phyloP scores from a whole-genome alignment of 306 rosid genomes.

The Prosopis cineraria region DNA sequence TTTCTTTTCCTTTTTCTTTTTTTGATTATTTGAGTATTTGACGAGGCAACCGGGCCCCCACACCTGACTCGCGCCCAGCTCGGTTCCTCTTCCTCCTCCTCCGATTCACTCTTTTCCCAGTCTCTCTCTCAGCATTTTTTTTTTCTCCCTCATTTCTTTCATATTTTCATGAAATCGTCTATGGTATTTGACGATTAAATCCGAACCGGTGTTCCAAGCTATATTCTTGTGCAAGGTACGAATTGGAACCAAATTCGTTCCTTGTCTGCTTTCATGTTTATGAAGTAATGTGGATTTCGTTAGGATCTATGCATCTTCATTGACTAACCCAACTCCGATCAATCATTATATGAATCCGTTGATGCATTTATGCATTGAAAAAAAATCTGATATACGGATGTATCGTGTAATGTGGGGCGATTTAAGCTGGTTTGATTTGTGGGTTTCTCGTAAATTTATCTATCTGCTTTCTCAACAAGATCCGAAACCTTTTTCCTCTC shows the following conservation, averaged over 20 bases:
- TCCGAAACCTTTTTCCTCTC: constrained; percentile 11
- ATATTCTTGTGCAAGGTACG: constrained; percentile 34
- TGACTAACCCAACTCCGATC: constrained; percentile 23
- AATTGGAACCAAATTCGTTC: constrained; percentile 6
- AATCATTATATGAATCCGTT: constrained; percentile 1
- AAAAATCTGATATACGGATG: constrained; percentile 16
- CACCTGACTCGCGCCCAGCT: constrained; percentile 66
- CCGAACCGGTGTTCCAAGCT: constrained; percentile 20
- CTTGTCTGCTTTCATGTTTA: constrained; percentile 6
- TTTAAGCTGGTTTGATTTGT: constrained; percentile 24
- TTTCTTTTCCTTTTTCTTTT: neutral
- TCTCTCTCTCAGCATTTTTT: neutral
- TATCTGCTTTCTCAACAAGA: constrained; percentile 29
- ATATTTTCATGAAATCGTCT: constrained; percentile 32
- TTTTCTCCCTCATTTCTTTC: constrained; percentile 26
- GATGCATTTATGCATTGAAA: constrained; percentile 20
- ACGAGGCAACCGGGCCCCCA: neutral
- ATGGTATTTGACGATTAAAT: constrained; percentile 15
- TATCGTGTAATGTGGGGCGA: constrained; percentile 24
- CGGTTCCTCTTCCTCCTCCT: constrained; percentile 46
- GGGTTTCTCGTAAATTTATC: neutral
- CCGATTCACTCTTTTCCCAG: constrained; percentile 1
- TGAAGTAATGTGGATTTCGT: constrained; percentile 18
- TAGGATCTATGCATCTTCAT: constrained; percentile 7
- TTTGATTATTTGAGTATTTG: too few relatives aligned